Percentiles rank a stretch among this genome's conserved stretches.
Conservation (phyloP, 805 yeast species). For the Hemisphaericaspora nanyangensis region DNA sequence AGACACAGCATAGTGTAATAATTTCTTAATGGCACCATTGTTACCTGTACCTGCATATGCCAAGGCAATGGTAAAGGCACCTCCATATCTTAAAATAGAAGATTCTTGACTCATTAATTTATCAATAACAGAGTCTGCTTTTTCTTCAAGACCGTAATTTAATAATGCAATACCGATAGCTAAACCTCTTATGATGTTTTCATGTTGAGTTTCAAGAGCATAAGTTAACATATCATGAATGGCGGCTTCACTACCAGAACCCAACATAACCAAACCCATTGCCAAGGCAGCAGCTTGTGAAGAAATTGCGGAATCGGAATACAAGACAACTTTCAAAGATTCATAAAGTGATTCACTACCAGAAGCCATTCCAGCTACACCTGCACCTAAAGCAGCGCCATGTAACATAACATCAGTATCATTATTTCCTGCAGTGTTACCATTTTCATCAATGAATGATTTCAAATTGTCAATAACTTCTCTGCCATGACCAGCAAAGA, state of each 20-base stretch:
- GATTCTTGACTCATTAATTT: conserved; percentile 70
- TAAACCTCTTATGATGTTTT: conserved; percentile 89
- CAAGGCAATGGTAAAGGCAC: conserved; percentile 87
- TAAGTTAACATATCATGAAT: conserved; percentile 78
- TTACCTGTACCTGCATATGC: conserved; percentile 97
- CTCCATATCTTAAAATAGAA: conserved; percentile 89
- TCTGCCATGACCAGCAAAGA: conserved; percentile 94
- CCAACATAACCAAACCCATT: conserved; percentile 94
- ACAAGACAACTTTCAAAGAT: conserved; percentile 76
- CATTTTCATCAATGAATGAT: conserved; percentile 62
- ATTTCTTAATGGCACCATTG: conserved; percentile 77
- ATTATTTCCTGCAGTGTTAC: conserved; percentile 60
- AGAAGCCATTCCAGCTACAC: conserved; percentile 96
- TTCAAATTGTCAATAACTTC: conserved; percentile 79
- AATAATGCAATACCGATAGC: conserved; percentile 86
- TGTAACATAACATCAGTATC: conserved; percentile 83
- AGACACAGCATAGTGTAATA: conserved; percentile 91
- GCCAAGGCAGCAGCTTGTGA: conserved; percentile 96
- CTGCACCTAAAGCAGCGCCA: conserved; percentile 93
- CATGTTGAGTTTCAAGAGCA: conserved; percentile 95
- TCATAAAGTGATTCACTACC: conserved; percentile 72
- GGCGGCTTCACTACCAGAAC: conserved; percentile 72
- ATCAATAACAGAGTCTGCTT: conserved; percentile 67
- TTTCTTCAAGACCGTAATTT: conserved; percentile 80
- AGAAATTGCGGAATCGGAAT: conserved; percentile 86